Conservation (phyloP, 2,329 filamentous ascomycete genomes). For the Stachybotrys elegans region DNA sequence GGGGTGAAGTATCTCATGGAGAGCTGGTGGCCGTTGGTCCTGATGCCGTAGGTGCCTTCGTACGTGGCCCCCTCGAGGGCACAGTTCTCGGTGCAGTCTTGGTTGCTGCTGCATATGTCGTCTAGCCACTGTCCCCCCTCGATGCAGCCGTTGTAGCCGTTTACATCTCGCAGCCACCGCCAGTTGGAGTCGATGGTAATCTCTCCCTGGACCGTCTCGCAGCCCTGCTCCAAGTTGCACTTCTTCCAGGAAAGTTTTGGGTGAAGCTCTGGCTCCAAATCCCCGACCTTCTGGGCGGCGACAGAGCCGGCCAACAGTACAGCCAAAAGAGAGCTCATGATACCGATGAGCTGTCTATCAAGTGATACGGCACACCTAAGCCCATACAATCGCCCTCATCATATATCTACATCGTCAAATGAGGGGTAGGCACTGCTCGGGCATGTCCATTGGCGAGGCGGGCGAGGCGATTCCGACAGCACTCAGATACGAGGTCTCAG, state of each 20-base stretch:
- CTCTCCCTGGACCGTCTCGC: constrained; percentile 34
- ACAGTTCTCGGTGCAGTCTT: constrained; percentile 38
- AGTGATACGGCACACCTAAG: too few relatives aligned
- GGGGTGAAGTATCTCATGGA: constrained; percentile 45
- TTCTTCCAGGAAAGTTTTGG: constrained; percentile 39
- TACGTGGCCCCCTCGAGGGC: constrained; percentile 42
- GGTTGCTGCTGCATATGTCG: constrained; percentile 29
- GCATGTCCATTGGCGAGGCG: too few relatives aligned
- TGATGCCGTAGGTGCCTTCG: constrained; percentile 39
- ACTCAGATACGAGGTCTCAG: too few relatives aligned
- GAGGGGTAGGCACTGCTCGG: too few relatives aligned
- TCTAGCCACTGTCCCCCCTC: constrained; percentile 33
- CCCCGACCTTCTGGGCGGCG: constrained; percentile 38
- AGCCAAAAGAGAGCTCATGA: too few relatives aligned
- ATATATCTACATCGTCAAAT: too few relatives aligned
- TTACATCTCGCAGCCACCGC: constrained; percentile 44
- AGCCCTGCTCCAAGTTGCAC: constrained; percentile 36
- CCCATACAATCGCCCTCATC: too few relatives aligned
- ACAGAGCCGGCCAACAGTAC: background rate
- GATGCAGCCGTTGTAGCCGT: constrained; percentile 41
- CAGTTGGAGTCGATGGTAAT: constrained; percentile 49
- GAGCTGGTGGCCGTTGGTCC: constrained; percentile 37
- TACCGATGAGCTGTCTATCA: too few relatives aligned
- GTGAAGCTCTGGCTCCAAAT: constrained; percentile 32
- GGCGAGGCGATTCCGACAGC: too few relatives aligned